These are phyloP conservation scores for Lenwebbia sp. DNA, from an alignment of 345 rosid genomes.

Conservation along the genomic window DNA sequence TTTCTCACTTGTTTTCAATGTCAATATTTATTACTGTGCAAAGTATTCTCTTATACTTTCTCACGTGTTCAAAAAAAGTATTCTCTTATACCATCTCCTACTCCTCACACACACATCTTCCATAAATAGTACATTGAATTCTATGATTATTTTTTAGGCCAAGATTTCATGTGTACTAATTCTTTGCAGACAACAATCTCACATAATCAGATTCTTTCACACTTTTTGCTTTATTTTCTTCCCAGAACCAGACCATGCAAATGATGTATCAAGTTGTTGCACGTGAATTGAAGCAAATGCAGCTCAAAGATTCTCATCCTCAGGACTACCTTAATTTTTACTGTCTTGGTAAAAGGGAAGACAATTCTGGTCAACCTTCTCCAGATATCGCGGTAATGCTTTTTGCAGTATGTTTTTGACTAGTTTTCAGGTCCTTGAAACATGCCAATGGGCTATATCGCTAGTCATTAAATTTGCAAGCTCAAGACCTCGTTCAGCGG, in stretches of 20 bases:
- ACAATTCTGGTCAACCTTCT: neutral
- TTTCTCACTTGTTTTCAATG: neutral
- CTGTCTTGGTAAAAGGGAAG: constrained; percentile 78
- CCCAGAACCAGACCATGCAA: constrained; percentile 87
- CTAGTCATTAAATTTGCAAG: too few species aligned
- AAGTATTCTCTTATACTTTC: neutral
- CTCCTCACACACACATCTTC: neutral
- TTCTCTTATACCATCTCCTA: neutral
- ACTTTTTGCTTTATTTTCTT: neutral
- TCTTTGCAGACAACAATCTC: neutral
- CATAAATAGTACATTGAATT: neutral
- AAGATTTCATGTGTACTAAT: neutral
- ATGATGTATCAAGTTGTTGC: constrained; percentile 76
- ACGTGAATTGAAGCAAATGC: constrained; percentile 35
- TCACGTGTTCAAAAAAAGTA: too few species aligned
- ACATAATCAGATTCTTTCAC: neutral
- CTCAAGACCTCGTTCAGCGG: neutral
- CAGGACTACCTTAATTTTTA: constrained; percentile 91
- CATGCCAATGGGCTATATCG: neutral
- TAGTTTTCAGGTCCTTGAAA: neutral
- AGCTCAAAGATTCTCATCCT: constrained; percentile 43
- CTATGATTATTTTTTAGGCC: too few species aligned
- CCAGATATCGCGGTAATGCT: constrained; percentile 37
- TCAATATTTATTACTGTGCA: neutral
- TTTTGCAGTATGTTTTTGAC: neutral